Percentiles rank a stretch among this genome's conserved stretches.
Evolutionary conservation across 1,284 basidiomycete genomes (phyloP).

Genomic region (Marasmius oreades): DNA sequence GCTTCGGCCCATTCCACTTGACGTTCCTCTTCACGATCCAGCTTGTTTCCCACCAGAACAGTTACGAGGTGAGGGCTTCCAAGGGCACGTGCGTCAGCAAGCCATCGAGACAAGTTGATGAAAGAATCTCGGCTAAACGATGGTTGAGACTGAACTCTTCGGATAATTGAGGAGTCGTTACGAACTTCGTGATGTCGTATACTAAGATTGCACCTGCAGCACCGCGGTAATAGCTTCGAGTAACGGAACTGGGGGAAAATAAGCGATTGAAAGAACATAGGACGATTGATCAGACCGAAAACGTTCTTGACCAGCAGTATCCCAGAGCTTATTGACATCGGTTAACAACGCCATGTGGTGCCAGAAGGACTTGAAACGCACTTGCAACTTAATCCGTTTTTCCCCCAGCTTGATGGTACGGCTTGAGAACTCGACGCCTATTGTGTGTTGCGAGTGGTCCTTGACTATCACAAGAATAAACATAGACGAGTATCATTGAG

Average conservation of each 20-base stretch:
- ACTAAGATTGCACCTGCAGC: constrained; percentile 94
- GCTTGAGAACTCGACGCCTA: constrained; percentile 94
- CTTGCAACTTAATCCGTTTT: constrained; percentile 93
- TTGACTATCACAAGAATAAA: constrained; percentile 68
- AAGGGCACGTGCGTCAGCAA: constrained; percentile 87
- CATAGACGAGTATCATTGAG: background rate
- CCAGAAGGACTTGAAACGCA: constrained; percentile 31
- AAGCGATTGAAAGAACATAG: constrained; percentile 4
- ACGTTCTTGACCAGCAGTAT: constrained; percentile 95
- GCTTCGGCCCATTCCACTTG: constrained; percentile 96
- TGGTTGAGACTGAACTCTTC: constrained; percentile 17
- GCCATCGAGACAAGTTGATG: constrained; percentile 79
- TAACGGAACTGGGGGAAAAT: constrained; percentile 72
- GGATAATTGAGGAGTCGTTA: constrained; percentile 16
- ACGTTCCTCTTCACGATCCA: constrained; percentile 89
- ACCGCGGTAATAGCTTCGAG: constrained; percentile 93
- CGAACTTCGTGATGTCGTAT: constrained; percentile 93
- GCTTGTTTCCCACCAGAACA: constrained; percentile 94
- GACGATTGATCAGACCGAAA: constrained; percentile 62
- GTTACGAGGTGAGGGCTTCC: constrained; percentile 87
- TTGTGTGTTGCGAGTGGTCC: constrained; percentile 95
- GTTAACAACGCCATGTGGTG: constrained; percentile 17
- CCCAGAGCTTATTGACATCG: constrained; percentile 70
- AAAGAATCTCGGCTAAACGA: constrained; percentile 73
- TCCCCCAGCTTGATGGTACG: constrained; percentile 86